Evolutionary conservation across 2,329 filamentous ascomycete species (phyloP), one percentile per base, ranked within the genome.

Genomic region (Fusarium staphyleae): DNA sequence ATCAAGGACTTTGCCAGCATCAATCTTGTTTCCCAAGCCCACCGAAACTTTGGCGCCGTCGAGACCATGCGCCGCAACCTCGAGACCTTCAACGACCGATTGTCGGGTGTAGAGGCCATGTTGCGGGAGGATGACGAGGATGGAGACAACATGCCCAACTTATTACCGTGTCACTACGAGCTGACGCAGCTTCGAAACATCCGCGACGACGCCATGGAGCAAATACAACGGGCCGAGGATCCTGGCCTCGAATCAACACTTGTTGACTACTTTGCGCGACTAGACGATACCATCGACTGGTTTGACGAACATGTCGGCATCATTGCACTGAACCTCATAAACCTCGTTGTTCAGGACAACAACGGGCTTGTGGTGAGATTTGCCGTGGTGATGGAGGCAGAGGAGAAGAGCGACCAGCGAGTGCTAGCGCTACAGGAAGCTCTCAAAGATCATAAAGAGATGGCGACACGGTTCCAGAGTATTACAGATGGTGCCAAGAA

Each of bases 1-100:
- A 96, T 99, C 69, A 87, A 90, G 69, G 95, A 99, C 78, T 98
- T 99, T 75, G 88, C 89, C 29, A 91, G 91, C 70, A 95, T 96
- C 80, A 95, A 96, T 73, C 79, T 91, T 56, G 90, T 96, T 48
- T 93, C 93, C 48, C 91, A 96, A 75, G 95, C 96, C 63, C 95
- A 99, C 76, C 86, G 93, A 60, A 97, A 99, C 77, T 99, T 99
- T 71, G 91, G 90, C 68, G 91, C 91, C 37, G 93, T 96, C 55
- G 88, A 97, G 78, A 86, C 88, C 66, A 97, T 99, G 92, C 91
- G 93, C 71, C 86, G 83, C 65, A 93, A 96, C 66, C 84, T 99
- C 66, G 90, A 96, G 75, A 89, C 83, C 12, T 98, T 99, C 68
- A 89, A 91, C 73, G 84, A 87, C 50, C 86, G 92, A 55, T 77